Evolutionary conservation across 352 stramenopile genomes (phyloP).

Genomic region (Pythium pyrilobum): DNA sequence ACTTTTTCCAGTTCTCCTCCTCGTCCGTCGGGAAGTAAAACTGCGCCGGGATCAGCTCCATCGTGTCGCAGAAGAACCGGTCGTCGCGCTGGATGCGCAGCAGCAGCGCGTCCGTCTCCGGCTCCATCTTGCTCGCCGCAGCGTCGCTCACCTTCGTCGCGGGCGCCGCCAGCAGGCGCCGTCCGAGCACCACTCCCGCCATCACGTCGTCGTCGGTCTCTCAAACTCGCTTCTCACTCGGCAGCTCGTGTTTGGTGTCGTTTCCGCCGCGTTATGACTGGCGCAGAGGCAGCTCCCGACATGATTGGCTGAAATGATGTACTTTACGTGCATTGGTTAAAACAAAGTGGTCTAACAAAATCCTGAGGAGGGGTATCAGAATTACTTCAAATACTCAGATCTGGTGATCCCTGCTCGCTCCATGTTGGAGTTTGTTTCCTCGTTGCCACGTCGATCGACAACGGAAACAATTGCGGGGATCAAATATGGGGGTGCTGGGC

Average conservation of each 20-base stretch:
- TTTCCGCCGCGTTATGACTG: constrained; percentile 18
- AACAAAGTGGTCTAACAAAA: too few relatives aligned
- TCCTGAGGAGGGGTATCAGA: too few relatives aligned
- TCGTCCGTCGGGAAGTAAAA: constrained; percentile 79
- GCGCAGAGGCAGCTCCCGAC: constrained; percentile 2
- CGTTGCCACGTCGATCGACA: constrained; percentile 5
- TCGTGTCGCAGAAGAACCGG: constrained; percentile 66
- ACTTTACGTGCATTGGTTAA: constrained; percentile 12
- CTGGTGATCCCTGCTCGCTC: not conserved
- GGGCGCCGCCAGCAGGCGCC: constrained; percentile 38
- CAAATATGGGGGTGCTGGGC: constrained; percentile 24
- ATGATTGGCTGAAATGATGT: constrained; percentile 12
- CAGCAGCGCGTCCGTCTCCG: constrained; percentile 15
- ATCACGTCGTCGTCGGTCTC: not conserved
- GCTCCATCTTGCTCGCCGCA: not conserved
- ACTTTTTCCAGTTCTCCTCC: constrained; percentile 71
- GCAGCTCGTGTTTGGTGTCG: not conserved
- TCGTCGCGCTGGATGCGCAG: constrained; percentile 36
- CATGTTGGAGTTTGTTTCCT: not conserved
- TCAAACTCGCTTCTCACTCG: not conserved
- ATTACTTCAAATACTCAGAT: not conserved
- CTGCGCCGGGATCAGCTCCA: constrained; percentile 69
- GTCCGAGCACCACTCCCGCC: constrained; percentile 40
- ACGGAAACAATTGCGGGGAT: not conserved
- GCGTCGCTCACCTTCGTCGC: too few relatives aligned